Conservation (phyloP, 441 rosid species). For the Croton setiger region DNA sequence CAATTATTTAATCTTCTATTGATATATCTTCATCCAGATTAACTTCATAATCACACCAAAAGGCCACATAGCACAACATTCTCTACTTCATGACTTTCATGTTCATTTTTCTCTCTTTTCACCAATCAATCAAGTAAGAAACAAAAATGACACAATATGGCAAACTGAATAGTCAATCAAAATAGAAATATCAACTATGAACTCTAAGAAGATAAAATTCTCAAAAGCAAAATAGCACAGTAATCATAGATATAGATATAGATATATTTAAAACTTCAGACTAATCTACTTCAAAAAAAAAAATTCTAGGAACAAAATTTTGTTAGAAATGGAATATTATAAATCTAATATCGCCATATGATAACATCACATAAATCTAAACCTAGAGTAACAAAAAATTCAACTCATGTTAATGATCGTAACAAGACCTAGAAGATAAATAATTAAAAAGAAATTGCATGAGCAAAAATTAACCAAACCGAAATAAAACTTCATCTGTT, state of each 20-base stretch:
- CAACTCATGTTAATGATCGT: no score
- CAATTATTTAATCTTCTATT: no score
- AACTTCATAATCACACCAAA: not conserved
- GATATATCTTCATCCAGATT: not conserved
- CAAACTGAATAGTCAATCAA: not conserved
- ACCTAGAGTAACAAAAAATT: no score
- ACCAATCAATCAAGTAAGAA: not conserved
- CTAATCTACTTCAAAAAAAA: not conserved
- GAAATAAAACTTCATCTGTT: no score
- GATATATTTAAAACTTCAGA: no score
- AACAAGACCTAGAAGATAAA: no score
- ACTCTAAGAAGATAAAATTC: not conserved
- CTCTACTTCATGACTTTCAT: not conserved
- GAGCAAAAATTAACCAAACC: no score
- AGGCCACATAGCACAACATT: not conserved
- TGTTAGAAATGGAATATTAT: no score
- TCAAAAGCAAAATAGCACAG: not conserved
- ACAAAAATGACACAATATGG: not conserved
- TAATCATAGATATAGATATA: not conserved
- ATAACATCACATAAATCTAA: no score
- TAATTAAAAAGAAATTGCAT: no score
- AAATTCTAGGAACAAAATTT: not conserved
- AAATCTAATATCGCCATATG: no score
- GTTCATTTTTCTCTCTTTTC: not conserved
- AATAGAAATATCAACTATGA: not conserved